Conservation (phyloP, 495 filamentous ascomycete genomes). For the Daldinia childiae region DNA sequence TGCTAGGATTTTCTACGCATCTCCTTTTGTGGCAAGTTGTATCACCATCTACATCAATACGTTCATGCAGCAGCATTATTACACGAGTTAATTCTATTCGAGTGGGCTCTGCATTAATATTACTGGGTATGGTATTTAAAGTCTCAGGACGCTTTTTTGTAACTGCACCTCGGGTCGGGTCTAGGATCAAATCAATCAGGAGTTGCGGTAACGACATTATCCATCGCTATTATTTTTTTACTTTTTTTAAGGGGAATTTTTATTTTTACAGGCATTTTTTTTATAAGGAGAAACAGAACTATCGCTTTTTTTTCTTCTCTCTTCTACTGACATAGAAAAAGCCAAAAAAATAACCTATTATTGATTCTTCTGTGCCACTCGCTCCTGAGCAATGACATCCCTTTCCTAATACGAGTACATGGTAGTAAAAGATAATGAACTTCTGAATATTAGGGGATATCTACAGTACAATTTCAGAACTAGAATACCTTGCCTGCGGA, state of each 20-base stretch:
- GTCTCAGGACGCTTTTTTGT: conserved; percentile 34
- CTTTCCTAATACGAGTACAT: conserved; percentile 3
- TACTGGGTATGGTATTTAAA: conserved; percentile 29
- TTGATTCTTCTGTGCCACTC: conserved; percentile 6
- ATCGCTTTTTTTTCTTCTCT: conserved; percentile 23
- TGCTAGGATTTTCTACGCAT: conserved; percentile 15
- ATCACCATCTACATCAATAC: conserved; percentile 34
- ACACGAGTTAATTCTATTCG: conserved; percentile 14
- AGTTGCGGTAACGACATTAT: conserved; percentile 29
- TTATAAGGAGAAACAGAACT: conserved; percentile 34
- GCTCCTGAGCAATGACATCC: conserved; percentile 1
- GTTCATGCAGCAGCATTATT: conserved; percentile 16
- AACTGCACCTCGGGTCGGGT: conserved; percentile 8
- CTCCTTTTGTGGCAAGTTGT: conserved; percentile 35
- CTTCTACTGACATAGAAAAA: conserved; percentile 28
- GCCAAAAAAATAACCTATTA: conserved; percentile 15
- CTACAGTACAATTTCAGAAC: not conserved
- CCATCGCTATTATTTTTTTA: conserved; percentile 22
- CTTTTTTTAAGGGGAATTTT: conserved; percentile 1
- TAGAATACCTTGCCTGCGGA: not conserved
- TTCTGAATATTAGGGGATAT: conserved; percentile 16
- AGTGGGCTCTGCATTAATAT: conserved; percentile 15
- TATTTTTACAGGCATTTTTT: conserved; percentile 21
- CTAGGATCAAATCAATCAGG: conserved; percentile 1
- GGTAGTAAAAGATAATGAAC: conserved; percentile 1